Evolutionary conservation across 1,284 basidiomycete genomes (phyloP).

Genomic region (Cryptococcus floricola): DNA sequence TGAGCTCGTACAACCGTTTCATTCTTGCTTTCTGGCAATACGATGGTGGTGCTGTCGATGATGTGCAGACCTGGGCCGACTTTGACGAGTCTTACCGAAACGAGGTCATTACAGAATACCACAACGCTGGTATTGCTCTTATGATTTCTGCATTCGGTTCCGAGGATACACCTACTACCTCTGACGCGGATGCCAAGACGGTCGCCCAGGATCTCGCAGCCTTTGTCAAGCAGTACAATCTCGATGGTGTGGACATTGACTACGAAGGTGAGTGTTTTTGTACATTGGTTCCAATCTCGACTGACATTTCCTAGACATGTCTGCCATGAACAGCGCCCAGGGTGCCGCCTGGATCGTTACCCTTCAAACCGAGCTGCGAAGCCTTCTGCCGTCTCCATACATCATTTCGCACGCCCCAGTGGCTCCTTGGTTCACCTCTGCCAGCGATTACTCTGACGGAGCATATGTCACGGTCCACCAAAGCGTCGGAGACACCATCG

Average conservation of each 20-base stretch:
- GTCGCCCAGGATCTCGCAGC: slow-evolving; percentile 42
- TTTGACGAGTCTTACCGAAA: slow-evolving; percentile 28
- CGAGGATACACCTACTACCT: slow-evolving; percentile 47
- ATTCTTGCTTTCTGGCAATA: slow-evolving; percentile 53
- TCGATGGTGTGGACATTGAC: slow-evolving; percentile 56
- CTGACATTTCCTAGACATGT: slow-evolving; percentile 17
- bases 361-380: slow-evolving; percentile 44
- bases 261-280: slow-evolving; percentile 42
- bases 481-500: slow-evolving; percentile 35
- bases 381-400: slow-evolving; percentile 38
- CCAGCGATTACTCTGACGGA: slow-evolving; percentile 32
- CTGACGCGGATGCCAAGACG: slow-evolving; percentile 43
- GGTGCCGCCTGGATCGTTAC: slow-evolving; percentile 42
- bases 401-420: slow-evolving; percentile 47
- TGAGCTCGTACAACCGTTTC: slow-evolving; percentile 48
- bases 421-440: slow-evolving; percentile 44
- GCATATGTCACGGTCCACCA: slow-evolving; percentile 41
- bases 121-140: slow-evolving; percentile 50
- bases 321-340: slow-evolving; percentile 36
- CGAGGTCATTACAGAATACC: slow-evolving; percentile 46
- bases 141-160: slow-evolving; percentile 52
- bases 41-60: slow-evolving; percentile 40
- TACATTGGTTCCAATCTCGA: background rate
- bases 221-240: slow-evolving; percentile 48
- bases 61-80: slow-evolving; percentile 43